phyloP scores from a whole-genome alignment of 371 early-diverging fungal genomes.

The Mortierella sp. region DNA sequence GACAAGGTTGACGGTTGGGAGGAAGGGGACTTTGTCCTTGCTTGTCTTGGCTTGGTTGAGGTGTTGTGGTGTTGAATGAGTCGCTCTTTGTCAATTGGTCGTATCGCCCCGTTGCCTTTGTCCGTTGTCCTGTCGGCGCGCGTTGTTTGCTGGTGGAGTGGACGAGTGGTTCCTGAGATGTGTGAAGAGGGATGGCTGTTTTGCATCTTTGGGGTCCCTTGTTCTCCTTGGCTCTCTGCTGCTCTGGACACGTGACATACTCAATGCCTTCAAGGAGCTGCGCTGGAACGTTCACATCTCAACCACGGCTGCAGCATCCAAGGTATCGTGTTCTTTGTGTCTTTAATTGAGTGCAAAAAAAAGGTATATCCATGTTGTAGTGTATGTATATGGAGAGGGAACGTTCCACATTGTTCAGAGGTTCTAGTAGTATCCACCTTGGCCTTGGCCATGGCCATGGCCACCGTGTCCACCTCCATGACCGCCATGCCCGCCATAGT shows the following conservation, averaged over 20 bases:
- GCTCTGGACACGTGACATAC: neutral
- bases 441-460: conserved; percentile 26
- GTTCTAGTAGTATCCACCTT: conserved; percentile 27
- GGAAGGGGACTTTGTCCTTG: neutral
- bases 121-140: neutral
- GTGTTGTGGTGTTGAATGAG: neutral
- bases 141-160: neutral
- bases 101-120: neutral
- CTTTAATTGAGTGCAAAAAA: neutral
- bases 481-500: conserved; percentile 44
- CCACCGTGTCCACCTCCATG: conserved; percentile 31
- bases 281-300: neutral
- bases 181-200: neutral
- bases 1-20: too few relatives aligned
- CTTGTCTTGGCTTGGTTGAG: neutral
- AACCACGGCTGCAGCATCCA: neutral
- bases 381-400: neutral
- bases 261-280: neutral
- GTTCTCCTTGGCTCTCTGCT: neutral
- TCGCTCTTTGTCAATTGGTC: neutral
- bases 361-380: neutral
- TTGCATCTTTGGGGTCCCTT: neutral
- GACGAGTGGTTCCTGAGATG: neutral
- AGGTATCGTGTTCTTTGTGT: neutral
- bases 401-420: neutral